A percentile compares a stretch with the other conserved stretches of the same genome.
Evolutionary conservation across 1,284 basidiomycete genomes (phyloP).

Genomic region (Erythrobasidium hasegawianum): DNA sequence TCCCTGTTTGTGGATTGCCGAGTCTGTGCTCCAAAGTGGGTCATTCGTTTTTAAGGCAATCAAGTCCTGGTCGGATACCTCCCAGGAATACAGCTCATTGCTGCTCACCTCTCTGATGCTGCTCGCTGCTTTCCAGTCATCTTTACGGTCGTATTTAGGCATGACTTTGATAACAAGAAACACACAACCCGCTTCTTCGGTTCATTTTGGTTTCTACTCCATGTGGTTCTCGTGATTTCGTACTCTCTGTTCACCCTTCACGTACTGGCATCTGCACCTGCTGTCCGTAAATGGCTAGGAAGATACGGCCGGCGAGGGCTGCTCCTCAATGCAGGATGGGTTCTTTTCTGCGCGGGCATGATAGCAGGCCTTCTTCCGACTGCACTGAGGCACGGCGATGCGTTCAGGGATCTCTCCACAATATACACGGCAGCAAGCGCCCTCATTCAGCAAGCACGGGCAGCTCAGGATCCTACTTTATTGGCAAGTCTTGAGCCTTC

Average conservation of each 20-base stretch:
- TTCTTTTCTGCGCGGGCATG: not conserved
- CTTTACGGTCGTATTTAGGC: conserved; percentile 4
- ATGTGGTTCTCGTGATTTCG: not conserved
- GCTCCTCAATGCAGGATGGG: not conserved
- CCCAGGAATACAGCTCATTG: too few species aligned
- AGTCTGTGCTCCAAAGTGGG: conserved; percentile 1
- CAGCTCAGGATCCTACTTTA: not conserved
- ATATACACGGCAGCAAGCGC: not conserved
- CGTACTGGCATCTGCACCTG: conserved; percentile 19
- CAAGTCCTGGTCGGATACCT: too few species aligned
- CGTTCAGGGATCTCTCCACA: not conserved
- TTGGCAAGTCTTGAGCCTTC: not conserved
- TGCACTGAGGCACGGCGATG: conserved; percentile 7
- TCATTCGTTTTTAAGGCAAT: too few species aligned
- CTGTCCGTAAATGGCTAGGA: too few species aligned
- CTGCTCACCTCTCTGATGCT: too few species aligned
- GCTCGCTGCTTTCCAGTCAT: too few species aligned
- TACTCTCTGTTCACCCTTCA: conserved; percentile 15
- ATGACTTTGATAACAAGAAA: not conserved
- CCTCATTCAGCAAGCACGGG: not conserved
- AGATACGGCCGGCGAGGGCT: too few species aligned
- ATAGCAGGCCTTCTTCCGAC: not conserved
- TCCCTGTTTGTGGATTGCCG: conserved; percentile 11
- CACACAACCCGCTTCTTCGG: conserved; percentile 9
- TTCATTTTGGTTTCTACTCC: conserved; percentile 4